phyloP scores from a whole-genome alignment of 306 rosid species.

The Corylus avellana region DNA sequence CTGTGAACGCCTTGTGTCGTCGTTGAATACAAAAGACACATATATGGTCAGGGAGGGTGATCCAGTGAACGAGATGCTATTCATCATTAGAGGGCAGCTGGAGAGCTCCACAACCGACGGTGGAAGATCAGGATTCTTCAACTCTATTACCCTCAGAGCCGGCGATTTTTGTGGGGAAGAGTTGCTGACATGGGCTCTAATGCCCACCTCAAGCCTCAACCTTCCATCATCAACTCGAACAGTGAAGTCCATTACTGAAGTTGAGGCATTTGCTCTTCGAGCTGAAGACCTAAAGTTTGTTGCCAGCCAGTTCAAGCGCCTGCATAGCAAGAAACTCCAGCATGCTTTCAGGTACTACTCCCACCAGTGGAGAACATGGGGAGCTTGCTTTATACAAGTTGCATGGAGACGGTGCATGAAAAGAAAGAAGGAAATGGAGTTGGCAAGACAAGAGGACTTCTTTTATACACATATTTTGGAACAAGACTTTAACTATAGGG shows the following conservation, averaged over 20 bases:
- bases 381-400: conserved; percentile 71
- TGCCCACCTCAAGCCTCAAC: conserved; percentile 52
- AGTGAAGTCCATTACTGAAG: conserved; percentile 63
- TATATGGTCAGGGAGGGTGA: conserved; percentile 72
- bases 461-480: conserved; percentile 33
- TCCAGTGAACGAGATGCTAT: conserved; percentile 87
- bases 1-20: conserved; percentile 83
- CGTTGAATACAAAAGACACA: conserved; percentile 68
- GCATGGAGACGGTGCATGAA: conserved; percentile 77
- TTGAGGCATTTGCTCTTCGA: conserved; percentile 84
- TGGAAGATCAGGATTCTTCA: conserved; percentile 82
- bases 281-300: conserved; percentile 81
- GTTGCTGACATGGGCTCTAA: conserved; percentile 81
- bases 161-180: conserved; percentile 95
- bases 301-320: conserved; percentile 74
- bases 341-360: conserved; percentile 87
- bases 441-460: conserved; percentile 57
- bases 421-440: conserved; percentile 57
- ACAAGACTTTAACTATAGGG: conserved; percentile 14
- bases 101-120: conserved; percentile 92
- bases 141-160: conserved; percentile 60
- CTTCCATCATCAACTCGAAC: conserved; percentile 79
- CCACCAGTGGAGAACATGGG: conserved; percentile 94
- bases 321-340: conserved; percentile 83
- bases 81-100: conserved; percentile 76